Base-by-base conservation (phyloP, 306 rosid species). In the Herpetospermum pedunculosum region DNA sequence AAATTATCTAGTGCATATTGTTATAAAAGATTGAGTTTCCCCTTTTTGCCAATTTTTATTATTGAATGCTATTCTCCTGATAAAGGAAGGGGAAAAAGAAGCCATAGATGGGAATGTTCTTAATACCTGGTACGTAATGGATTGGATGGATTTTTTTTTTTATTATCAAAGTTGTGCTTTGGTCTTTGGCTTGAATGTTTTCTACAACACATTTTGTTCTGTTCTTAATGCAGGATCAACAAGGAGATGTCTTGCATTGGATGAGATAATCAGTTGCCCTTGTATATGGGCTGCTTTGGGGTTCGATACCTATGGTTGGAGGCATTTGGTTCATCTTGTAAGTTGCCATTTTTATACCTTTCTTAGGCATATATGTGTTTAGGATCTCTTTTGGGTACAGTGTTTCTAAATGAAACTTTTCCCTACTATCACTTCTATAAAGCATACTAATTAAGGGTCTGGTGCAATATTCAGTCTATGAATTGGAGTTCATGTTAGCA, bases 191-290 rank as follows among this genome's bases (percentile, higher is more conserved):
- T 43, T 46, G n/a, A n/a, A n/a, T n/a, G n/a, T n/a, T n/a, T n/a
- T n/a, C n/a, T n/a, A n/a, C n/a, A n/a, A n/a, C n/a, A 16, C 50
- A 46, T 46, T 46, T 46, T 46, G 3, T 46, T 46, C 50, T 46
- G 50, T 46, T 46, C 50, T 46, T 1, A 38, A 2, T 7, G 4
- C 43, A 38, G 52, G 98, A 92, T 84, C 97, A 92, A 86, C 77
- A 90, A 80, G 97, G 98, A 55, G 98, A 92, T 69, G 96, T 92
- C 19, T 86, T 92, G 85, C 98, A 92, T 80, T 90, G 98, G 98
- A 87, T 92, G 77, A 88, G 98, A 81, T 97, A 92, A 80, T 84
- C 37, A 2, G 79, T 90, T 29, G 97, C 89, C 72, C 87, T 92
- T 49, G 63, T 63, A 18, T 88, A 85, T 63, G 98, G 98, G 68